Percentiles rank a stretch among this genome's conserved stretches.
Evolutionary conservation across 202 grass and related monocot genomes (phyloP).

Genomic region (Zizania palustris): DNA sequence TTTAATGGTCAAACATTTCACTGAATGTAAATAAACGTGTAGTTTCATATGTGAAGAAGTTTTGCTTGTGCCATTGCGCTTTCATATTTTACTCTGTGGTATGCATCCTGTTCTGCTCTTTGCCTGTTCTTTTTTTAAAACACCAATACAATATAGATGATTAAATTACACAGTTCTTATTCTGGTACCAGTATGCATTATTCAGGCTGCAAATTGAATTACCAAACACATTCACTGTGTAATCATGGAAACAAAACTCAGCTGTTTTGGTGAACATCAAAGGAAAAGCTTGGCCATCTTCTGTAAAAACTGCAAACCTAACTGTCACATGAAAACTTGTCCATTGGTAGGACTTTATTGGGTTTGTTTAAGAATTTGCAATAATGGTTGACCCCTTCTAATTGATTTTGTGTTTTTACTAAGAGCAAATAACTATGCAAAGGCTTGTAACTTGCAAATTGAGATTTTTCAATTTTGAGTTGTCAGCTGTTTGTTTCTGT

Average conservation of each 20-base stretch:
- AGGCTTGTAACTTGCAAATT: background rate
- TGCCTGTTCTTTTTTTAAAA: background rate
- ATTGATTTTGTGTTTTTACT: background rate
- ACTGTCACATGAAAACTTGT: background rate
- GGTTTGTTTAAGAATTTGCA: background rate
- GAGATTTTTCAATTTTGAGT: background rate
- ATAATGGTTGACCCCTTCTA: background rate
- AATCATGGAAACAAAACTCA: background rate
- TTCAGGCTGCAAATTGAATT: constrained; percentile 24
- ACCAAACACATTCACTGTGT: background rate
- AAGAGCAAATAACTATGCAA: background rate
- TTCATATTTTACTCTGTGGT: constrained; percentile 17
- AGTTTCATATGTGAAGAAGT: constrained; percentile 13
- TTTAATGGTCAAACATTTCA: background rate
- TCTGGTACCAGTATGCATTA: constrained; percentile 3
- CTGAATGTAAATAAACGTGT: constrained; percentile 10
- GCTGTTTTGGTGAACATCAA: background rate
- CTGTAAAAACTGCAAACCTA: background rate
- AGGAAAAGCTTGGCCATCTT: background rate
- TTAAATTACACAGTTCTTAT: constrained; percentile 5
- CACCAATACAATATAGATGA: constrained; percentile 6
- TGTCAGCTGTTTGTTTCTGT: background rate
- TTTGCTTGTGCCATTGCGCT: background rate
- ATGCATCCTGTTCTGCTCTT: background rate
- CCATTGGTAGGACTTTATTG: background rate